A percentile compares a stretch with the other conserved stretches of the same genome.
Conservation (phyloP, 345 rosid genomes). For the Passiflora organensis region DNA sequence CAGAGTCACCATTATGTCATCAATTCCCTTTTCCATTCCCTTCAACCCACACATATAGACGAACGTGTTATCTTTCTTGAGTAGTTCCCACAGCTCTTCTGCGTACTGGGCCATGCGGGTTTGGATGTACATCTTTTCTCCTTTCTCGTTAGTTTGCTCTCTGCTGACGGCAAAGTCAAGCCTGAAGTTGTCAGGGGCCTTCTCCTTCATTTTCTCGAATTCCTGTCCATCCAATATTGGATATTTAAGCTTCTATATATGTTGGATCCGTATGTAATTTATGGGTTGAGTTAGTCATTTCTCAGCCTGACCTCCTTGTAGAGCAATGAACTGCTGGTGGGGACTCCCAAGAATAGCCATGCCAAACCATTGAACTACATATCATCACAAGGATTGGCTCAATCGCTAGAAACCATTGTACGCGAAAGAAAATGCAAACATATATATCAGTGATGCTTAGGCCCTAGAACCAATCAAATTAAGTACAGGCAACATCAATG, state of each 20-base stretch:
- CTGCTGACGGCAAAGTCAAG: conserved; percentile 84
- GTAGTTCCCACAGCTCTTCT: conserved; percentile 81
- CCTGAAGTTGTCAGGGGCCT: conserved; percentile 59
- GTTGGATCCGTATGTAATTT: too few relatives aligned
- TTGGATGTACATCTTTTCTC: conserved; percentile 92
- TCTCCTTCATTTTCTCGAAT: conserved; percentile 26
- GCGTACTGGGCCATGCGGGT: conserved; percentile 95
- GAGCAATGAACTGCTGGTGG: conserved; percentile 77
- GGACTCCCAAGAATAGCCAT: conserved; percentile 94
- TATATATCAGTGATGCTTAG: too few relatives aligned
- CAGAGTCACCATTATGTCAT: conserved; percentile 72
- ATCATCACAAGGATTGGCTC: conserved; percentile 4
- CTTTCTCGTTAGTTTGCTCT: conserved; percentile 77
- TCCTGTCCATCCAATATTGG: conserved; percentile 18
- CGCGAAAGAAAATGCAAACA: too few relatives aligned
- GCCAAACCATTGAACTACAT: conserved; percentile 88
- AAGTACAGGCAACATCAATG: too few relatives aligned
- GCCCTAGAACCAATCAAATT: too few relatives aligned
- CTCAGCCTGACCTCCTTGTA: conserved; percentile 98
- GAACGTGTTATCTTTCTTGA: conserved; percentile 87
- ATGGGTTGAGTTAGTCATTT: too few relatives aligned
- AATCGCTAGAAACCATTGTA: not conserved
- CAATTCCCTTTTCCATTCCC: conserved; percentile 96
- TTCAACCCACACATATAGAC: conserved; percentile 94
- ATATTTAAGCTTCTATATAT: not conserved